phyloP scores from a whole-genome alignment of 192 early-diverging fungal species.

The Thamnidium elegans region DNA sequence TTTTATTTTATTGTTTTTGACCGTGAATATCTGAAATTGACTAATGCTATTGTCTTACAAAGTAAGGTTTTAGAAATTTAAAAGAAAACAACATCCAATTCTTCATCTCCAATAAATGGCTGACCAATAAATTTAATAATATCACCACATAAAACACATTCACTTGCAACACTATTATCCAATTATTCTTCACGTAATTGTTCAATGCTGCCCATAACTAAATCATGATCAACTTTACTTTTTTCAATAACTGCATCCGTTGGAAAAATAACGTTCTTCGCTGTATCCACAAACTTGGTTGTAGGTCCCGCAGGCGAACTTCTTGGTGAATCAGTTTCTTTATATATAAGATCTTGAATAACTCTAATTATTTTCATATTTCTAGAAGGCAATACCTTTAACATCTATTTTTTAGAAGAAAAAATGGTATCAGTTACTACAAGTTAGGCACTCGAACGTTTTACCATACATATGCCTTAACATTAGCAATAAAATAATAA shows the following conservation, averaged over 20 bases:
- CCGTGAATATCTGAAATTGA: too few relatives aligned
- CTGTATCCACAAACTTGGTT: constrained; percentile 32
- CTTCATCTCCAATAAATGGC: constrained; percentile 68
- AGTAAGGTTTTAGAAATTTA: too few relatives aligned
- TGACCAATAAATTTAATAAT: constrained; percentile 81
- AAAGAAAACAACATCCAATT: constrained; percentile 44
- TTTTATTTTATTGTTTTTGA: too few relatives aligned
- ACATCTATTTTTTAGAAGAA: too few relatives aligned
- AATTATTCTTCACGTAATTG: constrained; percentile 63
- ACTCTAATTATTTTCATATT: constrained; percentile 4
- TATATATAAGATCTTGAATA: constrained; percentile 3
- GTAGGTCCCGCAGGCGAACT: constrained; percentile 17
- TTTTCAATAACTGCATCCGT: constrained; percentile 11
- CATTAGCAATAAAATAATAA: too few relatives aligned
- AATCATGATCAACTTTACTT: constrained; percentile 29
- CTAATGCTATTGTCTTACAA: too few relatives aligned
- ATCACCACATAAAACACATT: constrained; percentile 95
- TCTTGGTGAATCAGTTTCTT: constrained; percentile 3
- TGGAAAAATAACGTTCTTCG: constrained; percentile 46
- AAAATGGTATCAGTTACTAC: too few relatives aligned
- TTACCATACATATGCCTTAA: background rate
- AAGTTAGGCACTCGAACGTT: constrained; percentile 61
- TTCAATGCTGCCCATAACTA: constrained; percentile 44
- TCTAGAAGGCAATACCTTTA: constrained; percentile 6
- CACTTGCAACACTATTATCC: constrained; percentile 73